Evolutionary conservation across 75 land plant species (phyloP).

Genomic region (Pinus taeda): DNA sequence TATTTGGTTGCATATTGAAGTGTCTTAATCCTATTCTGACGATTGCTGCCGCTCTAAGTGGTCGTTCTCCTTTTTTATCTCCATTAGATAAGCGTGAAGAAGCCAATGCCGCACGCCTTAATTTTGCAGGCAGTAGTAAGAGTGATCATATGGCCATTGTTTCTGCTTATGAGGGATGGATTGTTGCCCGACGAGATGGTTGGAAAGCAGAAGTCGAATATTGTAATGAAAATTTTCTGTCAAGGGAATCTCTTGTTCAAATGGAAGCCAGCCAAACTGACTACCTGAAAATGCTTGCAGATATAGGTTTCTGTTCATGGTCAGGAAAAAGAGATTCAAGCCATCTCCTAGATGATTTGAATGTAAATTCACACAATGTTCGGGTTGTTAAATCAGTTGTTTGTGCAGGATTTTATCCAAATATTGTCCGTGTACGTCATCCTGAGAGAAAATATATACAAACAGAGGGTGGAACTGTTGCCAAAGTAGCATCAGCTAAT

Average conservation of each 20-base stretch:
- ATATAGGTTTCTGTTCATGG: conserved; percentile 19
- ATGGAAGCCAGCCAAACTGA: conserved; percentile 36
- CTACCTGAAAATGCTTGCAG: conserved; percentile 27
- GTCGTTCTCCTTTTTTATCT: conserved; percentile 28
- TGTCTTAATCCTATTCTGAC: conserved; percentile 46
- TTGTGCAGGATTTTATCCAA: conserved; percentile 41
- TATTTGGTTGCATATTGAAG: conserved; percentile 37
- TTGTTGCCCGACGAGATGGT: conserved; percentile 19
- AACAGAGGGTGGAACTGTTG: conserved; percentile 34
- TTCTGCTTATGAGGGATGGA: conserved; percentile 46
- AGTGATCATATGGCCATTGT: conserved; percentile 39
- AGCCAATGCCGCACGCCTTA: conserved; percentile 11
- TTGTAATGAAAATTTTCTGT: conserved; percentile 21
- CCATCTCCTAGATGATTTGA: neutral
- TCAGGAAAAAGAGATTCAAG: conserved; percentile 11
- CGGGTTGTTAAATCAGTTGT: conserved; percentile 35
- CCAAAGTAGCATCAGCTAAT: conserved; percentile 31
- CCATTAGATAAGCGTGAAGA: conserved; percentile 19
- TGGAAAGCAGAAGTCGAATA: conserved; percentile 19
- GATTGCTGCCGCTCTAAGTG: conserved; percentile 35
- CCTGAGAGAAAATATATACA: conserved; percentile 40
- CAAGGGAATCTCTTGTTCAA: conserved; percentile 23
- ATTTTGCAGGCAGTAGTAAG: conserved; percentile 33
- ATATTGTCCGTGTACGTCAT: conserved; percentile 29
- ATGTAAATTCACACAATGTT: conserved; percentile 17